These are phyloP conservation scores for Chiua virens DNA, from an alignment of 768 basidiomycete genomes.

Conservation along the genomic window DNA sequence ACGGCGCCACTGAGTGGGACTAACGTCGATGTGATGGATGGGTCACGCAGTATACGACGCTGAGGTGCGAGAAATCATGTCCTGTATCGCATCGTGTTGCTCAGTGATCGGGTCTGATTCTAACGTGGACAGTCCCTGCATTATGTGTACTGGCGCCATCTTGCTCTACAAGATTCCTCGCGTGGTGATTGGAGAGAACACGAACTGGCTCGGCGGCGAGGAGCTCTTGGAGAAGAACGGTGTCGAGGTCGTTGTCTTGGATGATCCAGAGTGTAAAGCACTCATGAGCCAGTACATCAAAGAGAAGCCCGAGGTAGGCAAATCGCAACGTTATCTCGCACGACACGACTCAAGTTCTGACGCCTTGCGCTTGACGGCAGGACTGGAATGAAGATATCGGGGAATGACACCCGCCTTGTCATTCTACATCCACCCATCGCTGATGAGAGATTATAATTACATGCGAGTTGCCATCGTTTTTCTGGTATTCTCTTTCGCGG, in stretches of 20 bases:
- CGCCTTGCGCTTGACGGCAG: slow-evolving; percentile 27
- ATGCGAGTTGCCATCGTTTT: background rate
- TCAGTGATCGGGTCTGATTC: background rate
- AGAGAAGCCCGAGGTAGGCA: slow-evolving; percentile 51
- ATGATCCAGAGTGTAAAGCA: slow-evolving; percentile 50
- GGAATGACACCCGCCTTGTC: background rate
- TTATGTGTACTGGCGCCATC: slow-evolving; percentile 65
- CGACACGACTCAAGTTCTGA: slow-evolving; percentile 1
- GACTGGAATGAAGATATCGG: slow-evolving; percentile 68
- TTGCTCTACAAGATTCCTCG: slow-evolving; percentile 64
- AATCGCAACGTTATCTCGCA: slow-evolving; percentile 5
- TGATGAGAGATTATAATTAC: background rate
- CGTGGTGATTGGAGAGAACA: slow-evolving; percentile 65
- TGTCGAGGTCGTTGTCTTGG: slow-evolving; percentile 51
- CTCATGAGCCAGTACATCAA: slow-evolving; percentile 58
- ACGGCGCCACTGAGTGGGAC: background rate
- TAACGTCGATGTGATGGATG: background rate
- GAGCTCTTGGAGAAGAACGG: slow-evolving; percentile 50
- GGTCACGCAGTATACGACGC: slow-evolving; percentile 36
- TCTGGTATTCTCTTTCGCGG: too few relatives aligned
- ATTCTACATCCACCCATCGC: slow-evolving; percentile 6
- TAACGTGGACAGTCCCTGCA: slow-evolving; percentile 48
- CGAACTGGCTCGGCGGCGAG: slow-evolving; percentile 54
- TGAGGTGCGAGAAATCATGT: slow-evolving; percentile 27
- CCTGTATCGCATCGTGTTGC: background rate